phyloP scores from a whole-genome alignment of 192 early-diverging fungal species.

The Coemansia sp. region DNA sequence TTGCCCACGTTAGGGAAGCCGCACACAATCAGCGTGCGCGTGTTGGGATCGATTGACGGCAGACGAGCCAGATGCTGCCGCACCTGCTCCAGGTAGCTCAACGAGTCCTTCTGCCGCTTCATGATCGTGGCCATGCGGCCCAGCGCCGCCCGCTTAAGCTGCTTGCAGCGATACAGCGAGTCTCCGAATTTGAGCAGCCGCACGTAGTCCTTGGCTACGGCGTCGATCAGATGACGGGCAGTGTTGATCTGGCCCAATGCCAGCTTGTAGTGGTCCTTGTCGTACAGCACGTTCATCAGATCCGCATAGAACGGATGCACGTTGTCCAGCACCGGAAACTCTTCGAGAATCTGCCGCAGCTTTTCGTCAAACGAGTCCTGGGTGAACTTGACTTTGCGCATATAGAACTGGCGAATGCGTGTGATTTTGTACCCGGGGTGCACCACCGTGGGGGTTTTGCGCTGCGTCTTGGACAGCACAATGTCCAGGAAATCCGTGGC shows the following conservation, averaged over 20 bases:
- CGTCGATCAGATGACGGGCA: slow-evolving; percentile 93
- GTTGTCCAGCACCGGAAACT: slow-evolving; percentile 98
- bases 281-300: slow-evolving; percentile 99
- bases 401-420: slow-evolving; percentile 96
- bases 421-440: slow-evolving; percentile 98
- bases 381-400: slow-evolving; percentile 99
- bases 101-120: slow-evolving; percentile 96
- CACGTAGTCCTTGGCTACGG: slow-evolving; percentile 97
- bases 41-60: slow-evolving; percentile 99
- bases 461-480: slow-evolving; percentile 95
- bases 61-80: slow-evolving; percentile 98
- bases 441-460: slow-evolving; percentile 94
- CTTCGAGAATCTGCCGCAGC: slow-evolving; percentile 85
- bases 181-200: slow-evolving; percentile 98
- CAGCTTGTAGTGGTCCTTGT: slow-evolving; percentile 99
- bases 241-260: slow-evolving; percentile 98
- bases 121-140: slow-evolving; percentile 99
- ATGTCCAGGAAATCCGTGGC: slow-evolving; percentile 96
- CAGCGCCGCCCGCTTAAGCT: slow-evolving; percentile 95
- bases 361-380: slow-evolving; percentile 97
- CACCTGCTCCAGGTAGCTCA: slow-evolving; percentile 98
- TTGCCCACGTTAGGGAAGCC: slow-evolving; percentile 99
- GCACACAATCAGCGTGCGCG: slow-evolving; percentile 96
- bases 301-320: slow-evolving; percentile 99
- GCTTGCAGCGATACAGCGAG: slow-evolving; percentile 98